Base-by-base conservation (phyloP, 2,329 filamentous ascomycete species). In the Nemania bipapillata region DNA sequence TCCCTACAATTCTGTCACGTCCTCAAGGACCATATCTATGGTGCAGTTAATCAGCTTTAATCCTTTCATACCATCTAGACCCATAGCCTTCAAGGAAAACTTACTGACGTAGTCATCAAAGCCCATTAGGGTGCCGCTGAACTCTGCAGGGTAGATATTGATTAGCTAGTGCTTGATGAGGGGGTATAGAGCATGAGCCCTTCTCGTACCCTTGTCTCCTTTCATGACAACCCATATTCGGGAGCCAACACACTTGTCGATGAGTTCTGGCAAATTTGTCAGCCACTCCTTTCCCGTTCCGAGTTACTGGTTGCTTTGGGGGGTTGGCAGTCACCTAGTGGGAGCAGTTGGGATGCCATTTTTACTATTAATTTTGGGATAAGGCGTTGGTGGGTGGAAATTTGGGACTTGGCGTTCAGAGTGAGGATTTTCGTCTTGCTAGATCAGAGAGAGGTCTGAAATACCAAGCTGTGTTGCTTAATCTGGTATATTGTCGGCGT, bases 191-290 rank as follows among this genome's bases (percentile, higher is more conserved):
- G 57, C 4, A 12, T 7, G 58, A 9, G 20, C 22, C n/a, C n/a
- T 8, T n/a, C 12, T 28, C 80, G 40, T 83, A 97, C 96, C 96
- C 86, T 97, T 98, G 80, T 98, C 96, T 74, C 94, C 93, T 83
- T 99, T 99, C 96, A 99, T 99, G 77, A 99, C 90, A 72, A 99
- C 94, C 94, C 95, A 97, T 81, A 99, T 98, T 77, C 91, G 92
- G 63, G 94, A 98, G 70, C 96, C 96, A 73, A 99, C 94, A 80
- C 96, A 99, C 83, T 97, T 97, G 85, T 99, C 96, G 81, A 99
- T 98, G 79, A 99, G 89, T 83, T 99, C 96, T 97, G 78, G n/a
- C 72, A 56, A 12, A 32, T 9, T n/a, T 40, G 59, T 73, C 11
- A 72, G 69, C 61, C 20, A 40, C 52, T 12, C 4, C 28, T 24